phyloP scores from a whole-genome alignment of 2,329 filamentous ascomycete genomes.

The Elsinoe necatrix region DNA sequence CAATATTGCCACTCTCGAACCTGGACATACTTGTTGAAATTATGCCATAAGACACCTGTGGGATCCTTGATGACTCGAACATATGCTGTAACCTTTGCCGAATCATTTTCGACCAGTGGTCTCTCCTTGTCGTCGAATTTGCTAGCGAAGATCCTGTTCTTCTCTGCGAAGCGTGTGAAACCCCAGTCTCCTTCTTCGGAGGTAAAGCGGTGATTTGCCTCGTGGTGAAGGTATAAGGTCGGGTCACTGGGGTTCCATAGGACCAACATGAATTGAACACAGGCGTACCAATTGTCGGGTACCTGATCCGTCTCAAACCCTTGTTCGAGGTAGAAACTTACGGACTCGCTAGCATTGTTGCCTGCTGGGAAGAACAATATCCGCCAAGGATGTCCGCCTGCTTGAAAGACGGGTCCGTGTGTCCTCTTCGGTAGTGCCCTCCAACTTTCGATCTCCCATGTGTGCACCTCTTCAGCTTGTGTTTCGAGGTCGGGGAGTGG shows the following conservation, averaged over 20 bases:
- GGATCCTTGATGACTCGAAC: conserved; percentile 77
- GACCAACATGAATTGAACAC: conserved; percentile 89
- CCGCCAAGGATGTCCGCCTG: conserved; percentile 84
- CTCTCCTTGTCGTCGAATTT: conserved; percentile 62
- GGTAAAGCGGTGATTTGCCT: conserved; percentile 91
- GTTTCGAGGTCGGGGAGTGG: conserved; percentile 72
- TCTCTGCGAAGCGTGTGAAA: conserved; percentile 91
- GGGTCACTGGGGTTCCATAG: conserved; percentile 92
- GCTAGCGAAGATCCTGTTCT: conserved; percentile 72
- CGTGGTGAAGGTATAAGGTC: conserved; percentile 64
- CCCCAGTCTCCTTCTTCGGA: conserved; percentile 97
- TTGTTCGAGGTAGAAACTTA: conserved; percentile 93
- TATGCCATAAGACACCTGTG: conserved; percentile 83
- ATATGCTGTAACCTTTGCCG: conserved; percentile 73
- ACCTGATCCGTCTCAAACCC: conserved; percentile 61
- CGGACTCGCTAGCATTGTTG: conserved; percentile 79
- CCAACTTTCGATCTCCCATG: conserved; percentile 87
- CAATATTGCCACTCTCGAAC: background rate
- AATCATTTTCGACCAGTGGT: conserved; percentile 68
- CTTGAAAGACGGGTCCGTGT: conserved; percentile 80
- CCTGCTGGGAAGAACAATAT: conserved; percentile 92
- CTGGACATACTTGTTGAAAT: conserved; percentile 60
- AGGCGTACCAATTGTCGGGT: conserved; percentile 92
- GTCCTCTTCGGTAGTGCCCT: conserved; percentile 65
- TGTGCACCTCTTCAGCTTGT: conserved; percentile 64